These are phyloP conservation scores for Cymbidium sinense DNA, from an alignment of 106 monocot species.

Conservation along the genomic window DNA sequence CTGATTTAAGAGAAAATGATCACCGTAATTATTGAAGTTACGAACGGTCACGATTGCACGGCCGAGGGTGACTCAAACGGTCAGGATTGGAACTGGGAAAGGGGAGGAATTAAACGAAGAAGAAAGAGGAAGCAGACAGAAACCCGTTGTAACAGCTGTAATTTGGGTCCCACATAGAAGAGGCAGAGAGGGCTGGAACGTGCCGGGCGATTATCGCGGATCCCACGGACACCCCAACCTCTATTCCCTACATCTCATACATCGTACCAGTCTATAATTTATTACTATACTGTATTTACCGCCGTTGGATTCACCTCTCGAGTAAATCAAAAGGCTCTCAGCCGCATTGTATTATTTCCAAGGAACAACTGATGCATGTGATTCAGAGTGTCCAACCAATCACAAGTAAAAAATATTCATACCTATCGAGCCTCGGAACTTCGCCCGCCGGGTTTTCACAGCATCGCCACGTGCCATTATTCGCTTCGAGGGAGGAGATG, in stretches of 20 bases:
- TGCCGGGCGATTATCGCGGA: slow-evolving; percentile 12
- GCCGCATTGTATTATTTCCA: not conserved
- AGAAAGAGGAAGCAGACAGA: slow-evolving; percentile 3
- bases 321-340: not conserved
- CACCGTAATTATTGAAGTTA: not conserved
- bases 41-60: not conserved
- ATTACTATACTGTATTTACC: not conserved
- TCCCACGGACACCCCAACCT: slow-evolving; percentile 5
- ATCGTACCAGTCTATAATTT: not conserved
- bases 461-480: no score
- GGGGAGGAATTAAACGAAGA: not conserved
- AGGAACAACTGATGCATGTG: not conserved
- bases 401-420: slow-evolving; percentile 6
- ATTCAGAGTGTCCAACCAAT: not conserved
- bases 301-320: not conserved
- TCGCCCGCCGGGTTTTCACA: not conserved
- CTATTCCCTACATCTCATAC: not conserved
- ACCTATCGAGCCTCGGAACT: not conserved
- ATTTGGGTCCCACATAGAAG: slow-evolving; percentile 2
- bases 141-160: slow-evolving; percentile 9
- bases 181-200: slow-evolving; percentile 1
- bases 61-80: not conserved
- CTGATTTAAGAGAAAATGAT: not conserved
- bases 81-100: not conserved
- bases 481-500: no score